These are phyloP conservation scores for Reticulascus tulasneorum DNA, from an alignment of 2,329 filamentous ascomycete species.

Conservation along the genomic window DNA sequence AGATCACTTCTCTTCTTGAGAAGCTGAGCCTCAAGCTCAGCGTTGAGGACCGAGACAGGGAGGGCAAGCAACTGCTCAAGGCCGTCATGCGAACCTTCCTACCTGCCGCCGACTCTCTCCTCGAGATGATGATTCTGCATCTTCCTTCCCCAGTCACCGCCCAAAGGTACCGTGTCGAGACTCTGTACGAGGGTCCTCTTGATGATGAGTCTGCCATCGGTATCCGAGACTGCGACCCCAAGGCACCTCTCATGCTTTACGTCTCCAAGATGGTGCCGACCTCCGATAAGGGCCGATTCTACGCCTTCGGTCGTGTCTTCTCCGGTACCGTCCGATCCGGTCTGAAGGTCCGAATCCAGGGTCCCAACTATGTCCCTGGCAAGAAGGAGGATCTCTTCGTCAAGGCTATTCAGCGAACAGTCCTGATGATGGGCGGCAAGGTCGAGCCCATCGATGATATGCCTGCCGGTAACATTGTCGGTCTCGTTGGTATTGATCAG, in stretches of 20 bases:
- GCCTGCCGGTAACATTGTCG: constrained; percentile 98
- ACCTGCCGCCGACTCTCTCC: constrained; percentile 91
- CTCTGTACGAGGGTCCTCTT: constrained; percentile 93
- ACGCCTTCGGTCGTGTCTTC: constrained; percentile 99
- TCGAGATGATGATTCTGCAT: constrained; percentile 99
- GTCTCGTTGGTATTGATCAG: constrained; percentile 98
- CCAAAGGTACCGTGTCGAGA: constrained; percentile 97
- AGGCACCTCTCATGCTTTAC: constrained; percentile 99
- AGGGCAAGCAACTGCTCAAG: constrained; percentile 98
- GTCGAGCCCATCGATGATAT: constrained; percentile 99
- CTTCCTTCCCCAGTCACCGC: constrained; percentile 93
- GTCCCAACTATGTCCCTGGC: constrained; percentile 95
- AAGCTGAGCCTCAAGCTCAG: constrained; percentile 95
- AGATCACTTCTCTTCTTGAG: constrained; percentile 74
- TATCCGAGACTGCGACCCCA: constrained; percentile 98
- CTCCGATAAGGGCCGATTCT: constrained; percentile 99
- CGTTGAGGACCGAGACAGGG: constrained; percentile 82
- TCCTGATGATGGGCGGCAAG: constrained; percentile 99
- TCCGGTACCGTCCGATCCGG: constrained; percentile 95
- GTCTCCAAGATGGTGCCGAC: constrained; percentile 99
- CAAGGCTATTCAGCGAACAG: constrained; percentile 99
- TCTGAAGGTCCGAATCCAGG: constrained; percentile 99
- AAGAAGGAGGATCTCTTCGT: constrained; percentile 99
- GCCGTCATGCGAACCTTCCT: constrained; percentile 98
- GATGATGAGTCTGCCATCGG: constrained; percentile 91